Evolutionary conservation across 2,329 filamentous ascomycete genomes (phyloP).

Genomic region (Berkeleyomyces rouxiae): DNA sequence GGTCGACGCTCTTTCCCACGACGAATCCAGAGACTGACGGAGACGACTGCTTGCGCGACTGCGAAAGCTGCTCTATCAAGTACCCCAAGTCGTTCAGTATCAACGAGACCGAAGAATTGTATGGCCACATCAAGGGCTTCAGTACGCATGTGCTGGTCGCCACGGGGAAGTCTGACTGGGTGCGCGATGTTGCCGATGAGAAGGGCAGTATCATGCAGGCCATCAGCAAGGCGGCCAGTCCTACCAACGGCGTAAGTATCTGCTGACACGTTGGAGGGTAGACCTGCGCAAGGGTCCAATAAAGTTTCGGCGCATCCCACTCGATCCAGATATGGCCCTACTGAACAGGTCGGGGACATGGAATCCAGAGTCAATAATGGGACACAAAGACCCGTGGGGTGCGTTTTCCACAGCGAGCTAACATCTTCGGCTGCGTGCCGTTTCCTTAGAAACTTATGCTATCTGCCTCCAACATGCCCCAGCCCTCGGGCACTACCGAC

Average conservation of each 20-base stretch:
- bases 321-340: too few species aligned
- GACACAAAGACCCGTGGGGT: background rate
- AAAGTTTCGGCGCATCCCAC: too few species aligned
- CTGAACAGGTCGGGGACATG: too few species aligned
- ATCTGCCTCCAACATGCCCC: conserved; percentile 79
- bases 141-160: conserved; percentile 79
- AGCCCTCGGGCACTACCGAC: conserved; percentile 47
- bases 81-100: conserved; percentile 60
- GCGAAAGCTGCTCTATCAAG: conserved; percentile 58
- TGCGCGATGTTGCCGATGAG: conserved; percentile 74
- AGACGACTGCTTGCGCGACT: conserved; percentile 79
- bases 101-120: conserved; percentile 62
- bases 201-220: conserved; percentile 72
- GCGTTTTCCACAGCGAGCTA: background rate
- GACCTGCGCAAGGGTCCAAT: too few species aligned
- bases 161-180: conserved; percentile 94
- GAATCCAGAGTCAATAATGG: too few species aligned
- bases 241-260: conserved; percentile 48
- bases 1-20: conserved; percentile 48
- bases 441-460: conserved; percentile 59
- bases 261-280: too few species aligned
- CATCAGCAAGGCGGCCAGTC: conserved; percentile 39
- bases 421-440: background rate
- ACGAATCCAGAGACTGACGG: conserved; percentile 66
- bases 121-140: conserved; percentile 75